Evolutionary conservation across 2,329 filamentous ascomycete species (phyloP).

Genomic region (Aspergillus bombycis): DNA sequence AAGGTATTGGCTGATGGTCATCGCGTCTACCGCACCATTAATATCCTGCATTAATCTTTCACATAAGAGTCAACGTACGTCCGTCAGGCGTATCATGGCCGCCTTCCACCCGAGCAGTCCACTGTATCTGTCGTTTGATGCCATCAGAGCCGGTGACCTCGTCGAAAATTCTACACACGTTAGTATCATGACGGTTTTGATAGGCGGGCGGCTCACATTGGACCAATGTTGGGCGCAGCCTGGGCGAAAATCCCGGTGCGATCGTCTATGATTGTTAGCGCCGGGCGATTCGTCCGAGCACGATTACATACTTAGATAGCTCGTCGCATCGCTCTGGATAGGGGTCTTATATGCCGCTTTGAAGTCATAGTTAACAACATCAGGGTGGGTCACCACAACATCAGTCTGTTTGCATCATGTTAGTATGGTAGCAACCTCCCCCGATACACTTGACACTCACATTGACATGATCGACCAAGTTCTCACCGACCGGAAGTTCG

Average conservation of each 20-base stretch:
- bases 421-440: not conserved
- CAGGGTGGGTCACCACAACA: conserved; percentile 16
- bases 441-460: not conserved
- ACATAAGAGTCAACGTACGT: conserved; percentile 6
- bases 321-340: conserved; percentile 13
- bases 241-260: conserved; percentile 19
- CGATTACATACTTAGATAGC: conserved; percentile 15
- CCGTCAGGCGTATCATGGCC: conserved; percentile 12
- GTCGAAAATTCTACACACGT: conserved; percentile 11
- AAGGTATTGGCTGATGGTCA: conserved; percentile 14
- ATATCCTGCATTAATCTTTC: not conserved
- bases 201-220: conserved; percentile 9
- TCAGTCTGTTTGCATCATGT: conserved; percentile 10
- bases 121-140: conserved; percentile 14
- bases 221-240: conserved; percentile 21
- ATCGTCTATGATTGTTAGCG: conserved; percentile 8
- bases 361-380: conserved; percentile 15
- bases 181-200: not conserved
- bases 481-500: conserved; percentile 11
- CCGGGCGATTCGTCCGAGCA: not conserved
- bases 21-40: not conserved
- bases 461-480: conserved; percentile 13
- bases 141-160: conserved; percentile 13
- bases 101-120: conserved; percentile 19
- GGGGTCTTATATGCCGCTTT: conserved; percentile 16